Evolutionary conservation across 208 protist species (phyloP).

Genomic region (Trypanosomatidae sp.): DNA sequence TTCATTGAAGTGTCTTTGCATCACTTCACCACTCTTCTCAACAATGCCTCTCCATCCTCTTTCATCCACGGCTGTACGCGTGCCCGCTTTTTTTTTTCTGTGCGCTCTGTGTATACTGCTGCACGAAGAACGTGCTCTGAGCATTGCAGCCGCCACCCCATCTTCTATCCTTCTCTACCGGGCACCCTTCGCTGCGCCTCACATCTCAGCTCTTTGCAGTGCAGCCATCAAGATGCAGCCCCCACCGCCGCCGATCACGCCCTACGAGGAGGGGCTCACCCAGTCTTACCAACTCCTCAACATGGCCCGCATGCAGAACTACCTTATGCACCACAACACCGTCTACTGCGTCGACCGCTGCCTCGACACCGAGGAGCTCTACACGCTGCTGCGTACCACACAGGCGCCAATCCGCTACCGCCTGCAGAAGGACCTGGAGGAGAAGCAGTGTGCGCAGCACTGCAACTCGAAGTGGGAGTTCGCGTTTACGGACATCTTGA

Average conservation of each 20-base stretch:
- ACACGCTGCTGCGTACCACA: conserved; percentile 79
- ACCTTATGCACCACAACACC: conserved; percentile 52
- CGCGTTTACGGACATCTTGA: conserved; percentile 34
- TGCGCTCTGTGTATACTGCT: too few relatives aligned
- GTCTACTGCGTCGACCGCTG: conserved; percentile 78
- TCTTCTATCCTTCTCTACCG: too few relatives aligned
- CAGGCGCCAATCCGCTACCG: conserved; percentile 80
- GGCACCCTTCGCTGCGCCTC: too few relatives aligned
- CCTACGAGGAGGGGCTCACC: conserved; percentile 71
- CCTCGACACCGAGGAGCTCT: conserved; percentile 87
- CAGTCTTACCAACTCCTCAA: conserved; percentile 66
- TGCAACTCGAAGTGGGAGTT: conserved; percentile 78
- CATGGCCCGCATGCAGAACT: conserved; percentile 42
- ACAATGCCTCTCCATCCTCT: too few relatives aligned
- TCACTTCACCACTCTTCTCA: too few relatives aligned
- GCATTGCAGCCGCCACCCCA: too few relatives aligned
- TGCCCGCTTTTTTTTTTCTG: too few relatives aligned
- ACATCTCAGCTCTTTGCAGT: background rate
- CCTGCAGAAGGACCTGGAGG: conserved; percentile 72
- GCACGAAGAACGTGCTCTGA: too few relatives aligned
- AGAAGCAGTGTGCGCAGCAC: conserved; percentile 82
- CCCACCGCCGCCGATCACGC: conserved; percentile 56
- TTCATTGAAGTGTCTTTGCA: too few relatives aligned
- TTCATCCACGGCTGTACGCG: too few relatives aligned
- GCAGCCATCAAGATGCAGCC: conserved; percentile 60